Evolutionary conservation across 1,284 basidiomycete genomes (phyloP).

Genomic region (Malassezia obtusa): DNA sequence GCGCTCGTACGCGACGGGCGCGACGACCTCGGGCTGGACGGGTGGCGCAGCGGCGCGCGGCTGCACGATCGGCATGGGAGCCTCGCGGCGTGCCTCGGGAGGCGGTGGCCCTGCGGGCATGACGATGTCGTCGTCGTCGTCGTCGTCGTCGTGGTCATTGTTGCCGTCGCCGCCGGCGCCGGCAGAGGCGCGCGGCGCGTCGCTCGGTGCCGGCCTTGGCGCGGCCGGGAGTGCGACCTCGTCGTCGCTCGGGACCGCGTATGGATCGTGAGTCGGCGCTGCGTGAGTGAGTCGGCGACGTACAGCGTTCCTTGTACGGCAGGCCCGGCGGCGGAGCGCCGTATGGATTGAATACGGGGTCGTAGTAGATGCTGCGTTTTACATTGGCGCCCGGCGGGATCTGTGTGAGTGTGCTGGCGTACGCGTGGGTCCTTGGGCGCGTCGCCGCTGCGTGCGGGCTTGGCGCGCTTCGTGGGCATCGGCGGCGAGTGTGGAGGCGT

Average conservation of each 20-base stretch:
- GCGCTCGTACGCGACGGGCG: neutral
- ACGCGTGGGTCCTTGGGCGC: slow-evolving; percentile 6
- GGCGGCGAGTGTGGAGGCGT: neutral
- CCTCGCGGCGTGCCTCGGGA: neutral
- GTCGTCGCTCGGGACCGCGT: neutral
- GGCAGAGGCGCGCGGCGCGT: neutral
- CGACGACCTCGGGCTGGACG: neutral
- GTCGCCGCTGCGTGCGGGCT: neutral
- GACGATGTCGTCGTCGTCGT: slow-evolving; percentile 31
- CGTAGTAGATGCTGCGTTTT: slow-evolving; percentile 72
- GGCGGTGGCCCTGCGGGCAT: slow-evolving; percentile 39
- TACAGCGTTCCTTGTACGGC: slow-evolving; percentile 69
- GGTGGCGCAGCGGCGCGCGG: neutral
- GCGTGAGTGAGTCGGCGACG: slow-evolving; percentile 11
- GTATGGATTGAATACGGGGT: slow-evolving; percentile 81
- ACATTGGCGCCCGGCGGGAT: slow-evolving; percentile 15
- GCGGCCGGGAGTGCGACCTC: neutral
- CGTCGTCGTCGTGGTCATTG: slow-evolving; percentile 14
- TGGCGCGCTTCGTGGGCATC: neutral
- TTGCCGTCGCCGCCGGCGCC: neutral
- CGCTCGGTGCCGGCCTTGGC: neutral
- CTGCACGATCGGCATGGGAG: neutral
- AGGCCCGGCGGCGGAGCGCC: slow-evolving; percentile 93
- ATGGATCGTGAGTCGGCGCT: neutral
- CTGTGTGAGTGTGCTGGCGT: neutral